Conservation (phyloP, 1,139 yeast genomes). For the Taphrina deformans region DNA sequence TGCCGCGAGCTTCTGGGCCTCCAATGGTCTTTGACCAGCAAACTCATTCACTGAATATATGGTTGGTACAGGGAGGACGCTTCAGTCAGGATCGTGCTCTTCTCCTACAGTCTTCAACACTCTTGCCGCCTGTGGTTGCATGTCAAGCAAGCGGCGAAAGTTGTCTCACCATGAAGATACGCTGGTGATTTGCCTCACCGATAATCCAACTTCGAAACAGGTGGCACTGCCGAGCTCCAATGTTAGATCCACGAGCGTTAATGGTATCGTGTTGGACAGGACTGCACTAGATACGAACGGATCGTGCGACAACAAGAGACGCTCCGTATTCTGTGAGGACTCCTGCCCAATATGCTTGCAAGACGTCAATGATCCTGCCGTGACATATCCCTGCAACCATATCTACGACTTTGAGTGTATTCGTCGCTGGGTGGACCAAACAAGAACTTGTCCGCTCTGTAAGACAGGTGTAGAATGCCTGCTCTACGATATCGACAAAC, state of each 20-base stretch:
- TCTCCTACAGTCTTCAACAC: too few species aligned
- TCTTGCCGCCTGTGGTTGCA: not conserved
- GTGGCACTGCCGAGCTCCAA: not conserved
- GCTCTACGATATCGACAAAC: not conserved
- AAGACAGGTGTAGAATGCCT: slow-evolving; percentile 4
- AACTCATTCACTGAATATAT: too few species aligned
- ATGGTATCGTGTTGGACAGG: not conserved
- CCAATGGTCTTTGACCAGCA: too few species aligned
- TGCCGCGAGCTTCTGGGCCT: too few species aligned
- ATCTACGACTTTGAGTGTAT: slow-evolving; percentile 17
- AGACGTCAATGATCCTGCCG: slow-evolving; percentile 9
- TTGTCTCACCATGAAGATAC: not conserved
- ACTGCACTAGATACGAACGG: not conserved
- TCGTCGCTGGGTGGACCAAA: slow-evolving; percentile 22
- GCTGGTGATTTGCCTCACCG: not conserved
- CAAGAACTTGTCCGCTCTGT: slow-evolving; percentile 19
- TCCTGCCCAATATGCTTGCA: slow-evolving; percentile 22
- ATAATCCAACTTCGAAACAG: not conserved
- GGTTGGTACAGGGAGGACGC: too few species aligned
- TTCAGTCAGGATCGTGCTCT: too few species aligned
- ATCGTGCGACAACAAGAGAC: not conserved
- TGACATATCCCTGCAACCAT: slow-evolving; percentile 25
- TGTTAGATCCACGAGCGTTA: not conserved
- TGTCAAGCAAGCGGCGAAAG: slow-evolving; percentile 14
- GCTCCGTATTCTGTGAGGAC: not conserved